Conservation (phyloP, 768 basidiomycete genomes). For the Steccherinum ochraceum region DNA sequence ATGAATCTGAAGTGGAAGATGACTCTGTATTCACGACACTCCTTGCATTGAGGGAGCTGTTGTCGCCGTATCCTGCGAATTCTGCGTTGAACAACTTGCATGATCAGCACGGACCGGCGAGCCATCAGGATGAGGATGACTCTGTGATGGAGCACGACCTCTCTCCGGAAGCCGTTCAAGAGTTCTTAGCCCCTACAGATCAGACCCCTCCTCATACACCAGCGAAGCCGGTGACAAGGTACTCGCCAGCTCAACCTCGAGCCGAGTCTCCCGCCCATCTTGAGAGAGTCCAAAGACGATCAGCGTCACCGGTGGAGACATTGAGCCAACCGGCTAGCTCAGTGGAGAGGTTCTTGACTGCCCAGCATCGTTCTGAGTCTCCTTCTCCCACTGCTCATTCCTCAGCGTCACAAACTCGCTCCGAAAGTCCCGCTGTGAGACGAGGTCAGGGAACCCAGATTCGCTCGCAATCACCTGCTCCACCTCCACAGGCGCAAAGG, state of each 20-base stretch:
- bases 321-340: not conserved
- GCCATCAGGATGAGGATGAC: not conserved
- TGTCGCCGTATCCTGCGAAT: not conserved
- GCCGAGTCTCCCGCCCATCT: not conserved
- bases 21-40: not conserved
- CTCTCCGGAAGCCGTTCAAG: not conserved
- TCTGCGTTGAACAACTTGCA: not conserved
- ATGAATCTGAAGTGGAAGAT: constrained; percentile 1
- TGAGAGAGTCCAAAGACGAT: not conserved
- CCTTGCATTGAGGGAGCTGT: not conserved
- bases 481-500: not conserved
- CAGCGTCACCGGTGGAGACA: not conserved
- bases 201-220: not conserved
- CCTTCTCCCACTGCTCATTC: not conserved
- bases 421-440: not conserved
- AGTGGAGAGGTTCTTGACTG: not conserved
- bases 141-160: not conserved
- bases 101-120: not conserved
- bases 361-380: not conserved
- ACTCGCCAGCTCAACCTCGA: not conserved
- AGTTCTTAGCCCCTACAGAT: not conserved
- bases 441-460: not conserved
- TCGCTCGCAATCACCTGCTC: not conserved
- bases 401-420: not conserved
- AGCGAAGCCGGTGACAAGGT: not conserved